Percentiles rank a stretch among this genome's conserved stretches.
Evolutionary conservation across 495 filamentous ascomycete species (phyloP).

Genomic region (Apodospora peruviana): DNA sequence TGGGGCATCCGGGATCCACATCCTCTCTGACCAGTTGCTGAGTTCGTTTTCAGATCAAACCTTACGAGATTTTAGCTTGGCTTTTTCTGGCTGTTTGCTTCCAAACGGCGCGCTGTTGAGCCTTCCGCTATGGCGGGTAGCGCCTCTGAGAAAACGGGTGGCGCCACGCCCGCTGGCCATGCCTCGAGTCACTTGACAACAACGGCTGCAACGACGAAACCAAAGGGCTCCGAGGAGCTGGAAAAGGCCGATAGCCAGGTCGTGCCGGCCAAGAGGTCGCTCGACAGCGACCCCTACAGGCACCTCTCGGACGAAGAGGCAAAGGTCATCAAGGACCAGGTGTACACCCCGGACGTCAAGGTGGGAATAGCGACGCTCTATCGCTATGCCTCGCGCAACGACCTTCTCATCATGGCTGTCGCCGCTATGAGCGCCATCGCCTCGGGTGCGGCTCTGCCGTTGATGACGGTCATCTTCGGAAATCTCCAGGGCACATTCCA

Average conservation of each 20-base stretch:
- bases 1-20: no score
- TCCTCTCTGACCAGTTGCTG: no score
- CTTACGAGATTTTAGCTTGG: no score
- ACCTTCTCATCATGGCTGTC: conserved; percentile 66
- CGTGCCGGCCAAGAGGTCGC: conserved; percentile 23
- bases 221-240: conserved; percentile 11
- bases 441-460: conserved; percentile 73
- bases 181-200: conserved; percentile 30
- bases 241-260: conserved; percentile 50
- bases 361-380: conserved; percentile 64
- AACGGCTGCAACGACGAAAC: conserved; percentile 19
- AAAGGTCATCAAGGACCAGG: conserved; percentile 62
- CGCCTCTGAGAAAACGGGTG: conserved; percentile 22
- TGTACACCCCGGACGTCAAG: conserved; percentile 61
- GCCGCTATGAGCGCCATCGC: conserved; percentile 64
- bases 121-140: conserved; percentile 16
- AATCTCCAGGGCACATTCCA: conserved; percentile 69
- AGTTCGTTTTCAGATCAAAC: no score
- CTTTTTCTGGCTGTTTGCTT: no score
- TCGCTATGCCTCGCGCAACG: conserved; percentile 71
- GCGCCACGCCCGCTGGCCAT: conserved; percentile 15
- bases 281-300: conserved; percentile 42
- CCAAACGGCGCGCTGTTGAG: no score
- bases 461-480: conserved; percentile 87
- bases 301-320: conserved; percentile 58